Evolutionary conservation across 176 grass and related monocot species (phyloP).

Genomic region (Luzula sylvatica): DNA sequence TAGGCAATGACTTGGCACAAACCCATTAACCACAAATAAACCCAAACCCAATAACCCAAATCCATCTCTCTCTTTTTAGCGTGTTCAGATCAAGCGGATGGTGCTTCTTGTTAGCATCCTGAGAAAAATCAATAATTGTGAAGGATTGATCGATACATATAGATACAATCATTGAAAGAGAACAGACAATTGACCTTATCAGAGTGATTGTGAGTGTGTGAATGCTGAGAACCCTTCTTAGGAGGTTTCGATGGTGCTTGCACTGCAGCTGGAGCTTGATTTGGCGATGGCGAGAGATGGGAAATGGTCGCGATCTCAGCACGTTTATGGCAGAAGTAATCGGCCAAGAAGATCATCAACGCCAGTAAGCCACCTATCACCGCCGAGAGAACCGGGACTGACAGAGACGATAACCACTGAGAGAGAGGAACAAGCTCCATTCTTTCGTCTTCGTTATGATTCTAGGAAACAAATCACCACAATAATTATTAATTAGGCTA

Average conservation of each 20-base stretch:
- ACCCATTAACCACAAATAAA: too few relatives aligned
- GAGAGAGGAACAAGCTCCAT: conserved; percentile 18
- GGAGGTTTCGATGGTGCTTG: conserved; percentile 14
- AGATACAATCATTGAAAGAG: too few relatives aligned
- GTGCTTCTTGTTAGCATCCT: conserved; percentile 83
- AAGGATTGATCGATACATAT: too few relatives aligned
- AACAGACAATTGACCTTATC: conserved; percentile 45
- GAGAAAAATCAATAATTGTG: conserved; percentile 6
- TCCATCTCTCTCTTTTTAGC: too few relatives aligned
- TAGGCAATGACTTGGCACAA: too few relatives aligned
- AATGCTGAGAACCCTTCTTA: conserved; percentile 27
- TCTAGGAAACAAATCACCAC: too few relatives aligned
- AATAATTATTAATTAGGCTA: too few relatives aligned
- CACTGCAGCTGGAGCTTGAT: conserved; percentile 27
- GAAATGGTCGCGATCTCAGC: conserved; percentile 51
- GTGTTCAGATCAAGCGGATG: conserved; percentile 87
- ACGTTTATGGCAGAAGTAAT: conserved; percentile 82
- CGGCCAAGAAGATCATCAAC: conserved; percentile 63
- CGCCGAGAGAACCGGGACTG: conserved; percentile 57
- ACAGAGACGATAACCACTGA: conserved; percentile 38
- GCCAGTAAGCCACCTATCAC: conserved; percentile 55
- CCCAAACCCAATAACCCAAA: too few relatives aligned
- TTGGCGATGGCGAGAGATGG: too few relatives aligned
- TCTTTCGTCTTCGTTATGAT: too few relatives aligned
- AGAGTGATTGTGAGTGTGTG: conserved; percentile 50